Percentiles rank a stretch among this genome's conserved stretches.
Conservation (phyloP, 1,139 yeast genomes). For the Ashbya aceris region DNA sequence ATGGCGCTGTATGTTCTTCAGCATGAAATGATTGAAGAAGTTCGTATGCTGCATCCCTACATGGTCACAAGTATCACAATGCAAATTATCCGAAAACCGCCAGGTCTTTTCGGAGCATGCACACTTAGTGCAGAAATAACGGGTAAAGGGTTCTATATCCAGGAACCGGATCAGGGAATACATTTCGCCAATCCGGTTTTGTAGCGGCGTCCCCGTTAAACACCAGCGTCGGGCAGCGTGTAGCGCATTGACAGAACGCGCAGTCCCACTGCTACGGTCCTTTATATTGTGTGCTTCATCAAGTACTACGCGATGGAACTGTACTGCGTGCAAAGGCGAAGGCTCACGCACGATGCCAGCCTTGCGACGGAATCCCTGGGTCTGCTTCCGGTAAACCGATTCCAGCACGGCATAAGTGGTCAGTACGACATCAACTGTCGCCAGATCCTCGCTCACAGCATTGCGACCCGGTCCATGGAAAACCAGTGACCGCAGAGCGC, state of each 20-base stretch:
- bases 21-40: conserved; percentile 88
- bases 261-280: conserved; percentile 86
- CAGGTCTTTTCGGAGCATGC: conserved; percentile 74
- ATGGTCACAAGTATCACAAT: conserved; percentile 82
- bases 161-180: conserved; percentile 82
- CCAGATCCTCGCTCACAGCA: conserved; percentile 44
- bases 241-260: conserved; percentile 77
- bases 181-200: conserved; percentile 92
- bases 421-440: conserved; percentile 66
- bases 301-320: conserved; percentile 77
- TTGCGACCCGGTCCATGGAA: conserved; percentile 83
- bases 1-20: conserved; percentile 80
- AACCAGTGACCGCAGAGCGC: conserved; percentile 53
- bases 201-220: conserved; percentile 90
- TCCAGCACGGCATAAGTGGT: conserved; percentile 91
- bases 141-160: conserved; percentile 75
- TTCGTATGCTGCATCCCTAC: conserved; percentile 91
- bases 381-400: conserved; percentile 74
- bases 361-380: conserved; percentile 72
- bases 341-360: conserved; percentile 61
- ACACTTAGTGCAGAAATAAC: conserved; percentile 86
- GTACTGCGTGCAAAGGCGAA: conserved; percentile 64
- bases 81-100: conserved; percentile 73
- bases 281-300: conserved; percentile 98
- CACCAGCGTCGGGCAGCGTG: conserved; percentile 76